These are phyloP conservation scores for Solanum sitiens DNA, from an alignment of 257 asterid genomes.

Conservation along the genomic window DNA sequence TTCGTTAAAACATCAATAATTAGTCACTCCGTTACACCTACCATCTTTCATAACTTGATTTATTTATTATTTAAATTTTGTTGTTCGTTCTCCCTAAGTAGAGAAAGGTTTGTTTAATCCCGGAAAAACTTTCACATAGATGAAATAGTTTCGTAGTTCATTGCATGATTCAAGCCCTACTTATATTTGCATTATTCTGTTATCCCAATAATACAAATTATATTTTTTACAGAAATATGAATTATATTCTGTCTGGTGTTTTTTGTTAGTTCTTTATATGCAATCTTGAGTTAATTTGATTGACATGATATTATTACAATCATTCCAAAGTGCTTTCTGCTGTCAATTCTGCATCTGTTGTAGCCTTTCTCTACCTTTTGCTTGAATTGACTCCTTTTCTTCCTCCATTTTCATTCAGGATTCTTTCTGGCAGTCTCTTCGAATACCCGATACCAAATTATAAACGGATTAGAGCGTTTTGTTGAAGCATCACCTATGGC, in stretches of 20 bases:
- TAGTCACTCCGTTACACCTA: neutral
- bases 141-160: neutral
- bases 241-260: neutral
- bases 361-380: neutral
- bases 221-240: neutral
- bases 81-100: neutral
- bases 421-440: constrained; percentile 82
- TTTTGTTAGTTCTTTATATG: neutral
- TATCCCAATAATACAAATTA: neutral
- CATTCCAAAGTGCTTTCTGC: neutral
- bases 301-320: neutral
- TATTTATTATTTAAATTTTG: neutral
- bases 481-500: constrained; percentile 69
- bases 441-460: constrained; percentile 75
- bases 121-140: neutral
- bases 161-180: neutral
- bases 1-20: neutral
- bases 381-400: neutral
- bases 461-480: constrained; percentile 71
- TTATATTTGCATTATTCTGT: neutral
- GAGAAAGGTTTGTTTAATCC: neutral
- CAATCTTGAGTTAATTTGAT: neutral
- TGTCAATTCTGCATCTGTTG: neutral
- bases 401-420: constrained; percentile 24
- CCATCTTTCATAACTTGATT: neutral